Base-by-base conservation (phyloP, 495 filamentous ascomycete species). In the Aeminium ludgeri region DNA sequence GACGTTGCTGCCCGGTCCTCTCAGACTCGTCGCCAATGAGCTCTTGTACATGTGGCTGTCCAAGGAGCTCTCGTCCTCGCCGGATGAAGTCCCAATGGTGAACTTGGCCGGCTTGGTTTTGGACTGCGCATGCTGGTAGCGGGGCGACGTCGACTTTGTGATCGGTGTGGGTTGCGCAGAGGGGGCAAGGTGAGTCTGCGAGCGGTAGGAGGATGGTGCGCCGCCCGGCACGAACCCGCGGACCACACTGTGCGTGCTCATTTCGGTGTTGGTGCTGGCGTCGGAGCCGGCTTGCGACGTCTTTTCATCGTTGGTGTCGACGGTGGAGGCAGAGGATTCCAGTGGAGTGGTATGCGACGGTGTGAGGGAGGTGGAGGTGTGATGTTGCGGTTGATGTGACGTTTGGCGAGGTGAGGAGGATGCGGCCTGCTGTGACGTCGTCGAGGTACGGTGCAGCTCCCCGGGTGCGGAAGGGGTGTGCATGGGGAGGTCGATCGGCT, bases 181-280 rank as follows among this genome's bases (percentile, higher is more conserved):
- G 57, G 49, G 37, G n/a, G 68, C 58, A 27, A 80, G 55, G 44
- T 66, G 64, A 8, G 72, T 63, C 45, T 70, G 61, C 20, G 78
- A 80, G 44, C 79, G 73, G 51, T 74, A 76, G 4, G 80, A 82
- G 0, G 76, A 78, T 1, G 83, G 80, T 11, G 82, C 68, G 31
- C 76, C 70, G 15, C 78, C 78, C 5, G 81, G 82, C 0, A 81
- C 83, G 59, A 96, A 97, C 16, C 87, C 89, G 43, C 82, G 76
- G 40, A 92, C 75, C 34, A 95, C 68, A 54, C 76, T 83, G 40
- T 82, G 79, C 0, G 76, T 73, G 53, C 69, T 74, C 51, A 70
- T 50, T 37, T 67, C 66, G 19, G 61, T 61, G 20, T 55, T 56
- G 1, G 58, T 53, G 51, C 55, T 64, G 5, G 33, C 40, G 30